Percentiles rank a stretch among this genome's conserved stretches.
Evolutionary conservation across 352 stramenopile genomes (phyloP).

Genomic region (Pythium periplocum): DNA sequence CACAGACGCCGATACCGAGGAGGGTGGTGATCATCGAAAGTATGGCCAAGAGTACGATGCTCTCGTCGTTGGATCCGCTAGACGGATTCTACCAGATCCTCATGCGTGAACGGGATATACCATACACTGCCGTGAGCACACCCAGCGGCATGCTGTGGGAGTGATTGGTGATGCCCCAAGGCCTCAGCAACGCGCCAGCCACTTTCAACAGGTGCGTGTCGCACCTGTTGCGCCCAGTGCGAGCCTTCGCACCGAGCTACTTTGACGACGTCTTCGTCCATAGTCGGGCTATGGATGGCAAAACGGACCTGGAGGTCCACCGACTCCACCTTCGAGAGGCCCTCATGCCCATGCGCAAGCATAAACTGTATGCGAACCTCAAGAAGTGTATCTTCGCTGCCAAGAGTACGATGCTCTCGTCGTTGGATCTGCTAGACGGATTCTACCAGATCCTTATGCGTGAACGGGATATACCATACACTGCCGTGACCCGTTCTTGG

Average conservation of each 20-base stretch:
- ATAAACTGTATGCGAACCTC: slow-evolving; percentile 21
- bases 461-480: slow-evolving; percentile 15
- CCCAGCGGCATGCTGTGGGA: slow-evolving; percentile 23
- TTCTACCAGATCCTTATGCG: slow-evolving; percentile 25
- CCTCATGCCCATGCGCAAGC: slow-evolving; percentile 13
- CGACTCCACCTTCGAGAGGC: slow-evolving; percentile 12
- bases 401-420: slow-evolving; percentile 11
- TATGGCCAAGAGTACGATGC: slow-evolving; percentile 16
- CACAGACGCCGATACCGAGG: slow-evolving; percentile 23
- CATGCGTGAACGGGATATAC: slow-evolving; percentile 19
- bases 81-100: slow-evolving; percentile 24
- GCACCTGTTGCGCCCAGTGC: slow-evolving; percentile 10
- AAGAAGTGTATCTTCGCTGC: slow-evolving; percentile 23
- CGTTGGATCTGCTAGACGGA: slow-evolving; percentile 17
- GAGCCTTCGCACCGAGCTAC: slow-evolving; percentile 14
- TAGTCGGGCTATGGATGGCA: slow-evolving; percentile 10
- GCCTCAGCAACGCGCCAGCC: slow-evolving; percentile 16
- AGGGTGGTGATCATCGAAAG: slow-evolving; percentile 21
- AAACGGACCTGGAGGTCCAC: slow-evolving; percentile 14
- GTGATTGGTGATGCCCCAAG: slow-evolving; percentile 20
- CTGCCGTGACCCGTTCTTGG: slow-evolving; percentile 16
- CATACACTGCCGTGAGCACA: slow-evolving; percentile 15
- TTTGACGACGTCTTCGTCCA: slow-evolving; percentile 28
- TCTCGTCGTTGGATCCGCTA: slow-evolving; percentile 16
- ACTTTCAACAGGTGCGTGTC: slow-evolving; percentile 21